A percentile compares a stretch with the other conserved stretches of the same genome.
phyloP scores from a whole-genome alignment of 2,329 filamentous ascomycete species.

The Pestalotiopsis sp. region DNA sequence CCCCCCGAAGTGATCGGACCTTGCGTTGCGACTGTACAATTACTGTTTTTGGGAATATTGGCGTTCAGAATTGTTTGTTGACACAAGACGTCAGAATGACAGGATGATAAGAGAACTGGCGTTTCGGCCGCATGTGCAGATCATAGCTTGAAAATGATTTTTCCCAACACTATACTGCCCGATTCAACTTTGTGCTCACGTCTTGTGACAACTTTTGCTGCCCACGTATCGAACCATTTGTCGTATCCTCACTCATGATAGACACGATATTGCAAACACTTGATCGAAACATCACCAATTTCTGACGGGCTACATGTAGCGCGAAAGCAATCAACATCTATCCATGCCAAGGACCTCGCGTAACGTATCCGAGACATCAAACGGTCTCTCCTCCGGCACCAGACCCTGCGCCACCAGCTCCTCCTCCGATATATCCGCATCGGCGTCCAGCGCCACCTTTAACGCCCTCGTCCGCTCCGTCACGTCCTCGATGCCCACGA shows the following conservation, averaged over 20 bases:
- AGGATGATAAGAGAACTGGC: not conserved
- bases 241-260: no score
- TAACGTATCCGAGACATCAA: conserved; percentile 18
- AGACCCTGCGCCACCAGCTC: conserved; percentile 40
- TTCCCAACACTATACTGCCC: not conserved
- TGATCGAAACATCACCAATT: no score
- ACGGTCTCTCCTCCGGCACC: conserved; percentile 47
- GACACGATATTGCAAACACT: no score
- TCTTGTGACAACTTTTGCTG: not conserved
- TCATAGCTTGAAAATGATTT: not conserved
- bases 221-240: no score
- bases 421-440: conserved; percentile 32
- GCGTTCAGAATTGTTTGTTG: not conserved
- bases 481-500: conserved; percentile 59
- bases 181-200: rapidly evolving
- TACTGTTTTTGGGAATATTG: not conserved
- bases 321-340: not conserved
- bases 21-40: not conserved
- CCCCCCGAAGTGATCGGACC: not conserved
- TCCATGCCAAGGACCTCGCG: conserved; percentile 4
- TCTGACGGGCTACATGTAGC: rapidly evolving
- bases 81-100: not conserved
- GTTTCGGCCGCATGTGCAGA: not conserved
- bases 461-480: conserved; percentile 53
- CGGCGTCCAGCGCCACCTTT: conserved; percentile 46